Conservation (phyloP, 257 asterid species). For the Solanum habrochaites region DNA sequence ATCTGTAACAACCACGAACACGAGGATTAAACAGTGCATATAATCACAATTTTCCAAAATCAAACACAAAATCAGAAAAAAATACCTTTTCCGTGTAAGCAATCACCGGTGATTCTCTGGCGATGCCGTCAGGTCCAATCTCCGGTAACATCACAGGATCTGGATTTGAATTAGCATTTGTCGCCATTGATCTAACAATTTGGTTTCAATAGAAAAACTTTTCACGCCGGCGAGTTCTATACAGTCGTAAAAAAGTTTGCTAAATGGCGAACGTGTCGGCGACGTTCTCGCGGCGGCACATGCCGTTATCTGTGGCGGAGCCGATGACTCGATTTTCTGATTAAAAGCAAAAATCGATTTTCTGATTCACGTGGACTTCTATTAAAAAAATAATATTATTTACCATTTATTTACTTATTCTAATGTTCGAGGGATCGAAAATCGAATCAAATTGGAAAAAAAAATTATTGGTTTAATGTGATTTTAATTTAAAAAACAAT, state of each 20-base stretch:
- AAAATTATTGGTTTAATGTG: too few relatives aligned
- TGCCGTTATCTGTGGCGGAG: neutral
- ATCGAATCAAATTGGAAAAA: too few relatives aligned
- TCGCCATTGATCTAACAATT: constrained; percentile 25
- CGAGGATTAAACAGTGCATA: constrained; percentile 1
- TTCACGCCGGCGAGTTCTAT: neutral
- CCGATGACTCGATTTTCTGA: neutral
- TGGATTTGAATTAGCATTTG: constrained; percentile 14
- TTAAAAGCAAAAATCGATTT: neutral
- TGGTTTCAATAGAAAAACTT: neutral
- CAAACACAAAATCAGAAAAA: neutral
- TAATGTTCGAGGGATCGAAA: too few relatives aligned
- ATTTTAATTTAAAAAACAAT: too few relatives aligned
- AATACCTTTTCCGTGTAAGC: constrained; percentile 85
- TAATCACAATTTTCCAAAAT: neutral
- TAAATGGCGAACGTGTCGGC: neutral
- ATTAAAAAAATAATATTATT: neutral
- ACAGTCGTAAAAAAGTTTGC: neutral
- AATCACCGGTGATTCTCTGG: constrained; percentile 68
- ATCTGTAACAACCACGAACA: constrained; percentile 25
- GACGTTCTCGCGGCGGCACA: neutral
- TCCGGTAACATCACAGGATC: constrained; percentile 33
- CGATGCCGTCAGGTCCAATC: constrained; percentile 94
- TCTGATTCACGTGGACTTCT: neutral
- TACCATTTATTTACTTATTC: neutral